phyloP scores from a whole-genome alignment of 2,329 filamentous ascomycete genomes.

The Exserohilum rostratum region DNA sequence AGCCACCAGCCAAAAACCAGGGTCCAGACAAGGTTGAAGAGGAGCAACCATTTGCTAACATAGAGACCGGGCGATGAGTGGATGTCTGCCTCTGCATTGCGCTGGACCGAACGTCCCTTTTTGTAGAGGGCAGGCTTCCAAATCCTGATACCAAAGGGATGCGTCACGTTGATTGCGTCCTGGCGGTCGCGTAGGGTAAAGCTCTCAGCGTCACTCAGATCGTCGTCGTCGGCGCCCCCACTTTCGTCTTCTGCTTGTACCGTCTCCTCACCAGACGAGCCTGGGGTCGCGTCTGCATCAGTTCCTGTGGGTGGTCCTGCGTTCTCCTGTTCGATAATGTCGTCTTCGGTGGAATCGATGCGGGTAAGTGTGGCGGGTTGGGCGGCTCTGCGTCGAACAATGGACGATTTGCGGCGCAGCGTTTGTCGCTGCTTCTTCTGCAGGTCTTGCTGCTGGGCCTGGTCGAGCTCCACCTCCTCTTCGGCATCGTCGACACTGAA shows the following conservation, averaged over 20 bases:
- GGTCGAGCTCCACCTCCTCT: conserved; percentile 77
- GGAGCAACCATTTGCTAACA: conserved; percentile 81
- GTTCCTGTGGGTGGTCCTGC: conserved; percentile 30
- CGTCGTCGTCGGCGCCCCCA: conserved; percentile 66
- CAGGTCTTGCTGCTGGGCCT: conserved; percentile 48
- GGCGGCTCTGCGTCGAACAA: conserved; percentile 57
- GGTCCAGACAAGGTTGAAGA: conserved; percentile 92
- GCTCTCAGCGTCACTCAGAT: conserved; percentile 90
- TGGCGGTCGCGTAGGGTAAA: conserved; percentile 97
- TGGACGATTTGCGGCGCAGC: conserved; percentile 58
- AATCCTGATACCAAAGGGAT: conserved; percentile 97
- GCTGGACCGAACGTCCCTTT: conserved; percentile 94
- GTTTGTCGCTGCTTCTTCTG: conserved; percentile 41
- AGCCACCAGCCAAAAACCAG: conserved; percentile 97
- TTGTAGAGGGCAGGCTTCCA: conserved; percentile 99
- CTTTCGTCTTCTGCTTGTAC: conserved; percentile 46
- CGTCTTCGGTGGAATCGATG: conserved; percentile 58
- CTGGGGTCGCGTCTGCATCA: conserved; percentile 32
- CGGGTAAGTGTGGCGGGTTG: conserved; percentile 55
- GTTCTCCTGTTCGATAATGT: conserved; percentile 51
- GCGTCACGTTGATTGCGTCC: conserved; percentile 97
- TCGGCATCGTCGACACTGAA: conserved; percentile 92
- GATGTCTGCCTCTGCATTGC: conserved; percentile 94
- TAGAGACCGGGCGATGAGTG: conserved; percentile 90
- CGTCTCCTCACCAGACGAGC: conserved; percentile 49